Percentiles rank a stretch among this genome's conserved stretches.
Conservation (phyloP, 1,139 yeast species). For the Scheffersomyces stambukii region DNA sequence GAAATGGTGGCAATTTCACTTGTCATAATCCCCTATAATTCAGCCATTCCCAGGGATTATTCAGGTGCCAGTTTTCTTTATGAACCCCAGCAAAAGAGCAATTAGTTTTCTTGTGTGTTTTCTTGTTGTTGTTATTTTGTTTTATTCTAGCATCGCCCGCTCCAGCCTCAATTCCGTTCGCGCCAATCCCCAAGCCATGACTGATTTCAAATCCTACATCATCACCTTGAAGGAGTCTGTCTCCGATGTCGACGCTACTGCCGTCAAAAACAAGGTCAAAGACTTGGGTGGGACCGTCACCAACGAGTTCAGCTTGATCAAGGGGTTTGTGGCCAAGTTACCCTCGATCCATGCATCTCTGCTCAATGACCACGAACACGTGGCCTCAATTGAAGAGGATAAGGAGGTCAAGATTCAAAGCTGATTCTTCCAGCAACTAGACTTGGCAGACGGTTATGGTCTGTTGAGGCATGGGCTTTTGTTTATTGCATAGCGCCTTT, state of each 20-base stretch:
- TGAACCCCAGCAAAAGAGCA: constrained; percentile 4
- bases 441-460: no score
- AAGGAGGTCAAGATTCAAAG: constrained; percentile 51
- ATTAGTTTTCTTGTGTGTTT: constrained; percentile 4
- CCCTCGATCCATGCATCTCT: constrained; percentile 48
- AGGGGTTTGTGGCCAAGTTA: constrained; percentile 59
- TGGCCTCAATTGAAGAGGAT: constrained; percentile 57
- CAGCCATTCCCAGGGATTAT: no score
- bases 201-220: constrained; percentile 28
- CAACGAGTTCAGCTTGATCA: constrained; percentile 62
- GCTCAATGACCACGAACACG: constrained; percentile 36
- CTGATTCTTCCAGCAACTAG: no score
- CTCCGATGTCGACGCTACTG: constrained; percentile 26
- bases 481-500: no score
- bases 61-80: no score
- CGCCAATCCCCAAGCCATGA: constrained; percentile 3
- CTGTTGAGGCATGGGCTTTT: background rate
- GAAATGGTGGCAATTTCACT: no score
- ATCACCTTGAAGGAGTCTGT: constrained; percentile 35
- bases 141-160: constrained; percentile 1
- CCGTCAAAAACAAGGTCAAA: constrained; percentile 27
- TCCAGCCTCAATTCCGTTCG: constrained; percentile 1
- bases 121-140: constrained; percentile 2
- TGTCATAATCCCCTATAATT: no score
- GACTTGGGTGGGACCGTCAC: constrained; percentile 61